phyloP scores from a whole-genome alignment of 441 rosid species.

The Geranium incanum region DNA sequence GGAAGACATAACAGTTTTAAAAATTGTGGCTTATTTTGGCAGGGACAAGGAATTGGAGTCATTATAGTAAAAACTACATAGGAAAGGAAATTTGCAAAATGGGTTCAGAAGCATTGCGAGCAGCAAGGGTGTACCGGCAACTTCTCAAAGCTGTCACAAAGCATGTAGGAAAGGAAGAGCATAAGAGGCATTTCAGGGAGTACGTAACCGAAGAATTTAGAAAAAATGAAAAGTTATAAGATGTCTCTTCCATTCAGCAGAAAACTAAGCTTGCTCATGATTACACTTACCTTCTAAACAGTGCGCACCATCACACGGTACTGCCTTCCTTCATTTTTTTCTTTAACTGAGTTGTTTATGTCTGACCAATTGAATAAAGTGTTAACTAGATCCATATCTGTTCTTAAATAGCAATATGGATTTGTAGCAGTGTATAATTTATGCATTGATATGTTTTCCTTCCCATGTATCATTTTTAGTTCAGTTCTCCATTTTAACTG shows the following conservation, averaged over 20 bases:
- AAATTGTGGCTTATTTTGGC: too few relatives aligned
- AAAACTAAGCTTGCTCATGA: constrained; percentile 55
- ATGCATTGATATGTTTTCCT: not conserved
- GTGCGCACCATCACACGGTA: constrained; percentile 86
- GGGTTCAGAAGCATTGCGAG: constrained; percentile 15
- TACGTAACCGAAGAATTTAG: constrained; percentile 49
- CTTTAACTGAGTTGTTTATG: not conserved
- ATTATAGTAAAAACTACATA: not conserved
- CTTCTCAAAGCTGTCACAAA: constrained; percentile 64
- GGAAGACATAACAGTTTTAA: too few relatives aligned
- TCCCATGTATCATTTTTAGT: not conserved
- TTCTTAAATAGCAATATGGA: not conserved
- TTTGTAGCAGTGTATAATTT: not conserved
- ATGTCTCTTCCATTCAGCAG: constrained; percentile 36
- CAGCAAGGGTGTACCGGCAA: constrained; percentile 31
- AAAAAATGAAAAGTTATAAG: constrained; percentile 31
- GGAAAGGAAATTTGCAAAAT: constrained; percentile 23
- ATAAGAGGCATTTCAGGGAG: constrained; percentile 58
- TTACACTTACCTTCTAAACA: constrained; percentile 54
- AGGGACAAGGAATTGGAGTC: too few relatives aligned
- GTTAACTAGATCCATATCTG: not conserved
- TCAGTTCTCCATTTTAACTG: not conserved
- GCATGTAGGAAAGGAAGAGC: constrained; percentile 66
- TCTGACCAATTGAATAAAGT: not conserved
- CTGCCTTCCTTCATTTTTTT: constrained; percentile 8